phyloP scores from a whole-genome alignment of 2,329 filamentous ascomycete species.

The Juglanconis sp. region DNA sequence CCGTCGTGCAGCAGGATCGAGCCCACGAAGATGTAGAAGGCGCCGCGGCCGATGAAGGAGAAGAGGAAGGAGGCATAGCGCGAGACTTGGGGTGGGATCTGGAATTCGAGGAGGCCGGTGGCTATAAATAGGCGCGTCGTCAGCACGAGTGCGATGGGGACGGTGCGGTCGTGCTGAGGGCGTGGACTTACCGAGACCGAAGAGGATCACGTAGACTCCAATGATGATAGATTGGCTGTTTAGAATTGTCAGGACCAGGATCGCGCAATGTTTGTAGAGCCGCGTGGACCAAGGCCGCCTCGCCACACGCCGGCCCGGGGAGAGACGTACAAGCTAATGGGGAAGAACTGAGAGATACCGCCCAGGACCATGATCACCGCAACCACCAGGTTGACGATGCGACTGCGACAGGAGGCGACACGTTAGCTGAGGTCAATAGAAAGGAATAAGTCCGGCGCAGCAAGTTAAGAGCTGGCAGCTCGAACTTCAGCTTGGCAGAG shows the following conservation, averaged over 20 bases:
- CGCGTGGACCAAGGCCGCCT: background rate
- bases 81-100: conserved; percentile 88
- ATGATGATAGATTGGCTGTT: conserved; percentile 70
- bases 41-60: conserved; percentile 90
- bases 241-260: background rate
- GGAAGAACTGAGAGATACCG: conserved; percentile 71
- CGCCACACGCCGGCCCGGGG: background rate
- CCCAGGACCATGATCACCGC: conserved; percentile 85
- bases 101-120: conserved; percentile 62
- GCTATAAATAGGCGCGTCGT: background rate
- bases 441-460: background rate
- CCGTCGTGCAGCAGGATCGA: conserved; percentile 72
- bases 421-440: conserved; percentile 30
- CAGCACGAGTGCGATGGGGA: background rate
- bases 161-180: background rate
- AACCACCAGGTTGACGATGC: conserved; percentile 88
- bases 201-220: conserved; percentile 84
- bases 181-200: conserved; percentile 69
- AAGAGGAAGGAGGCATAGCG: conserved; percentile 97
- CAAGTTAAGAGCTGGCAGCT: background rate
- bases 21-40: conserved; percentile 96
- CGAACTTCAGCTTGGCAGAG: background rate
- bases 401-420: conserved; percentile 51
- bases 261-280: background rate
- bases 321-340: conserved; percentile 54